A percentile compares a stretch with the other conserved stretches of the same genome.
Conservation (phyloP, 176 grass and related monocot genomes). For the Saccharum spontaneum region DNA sequence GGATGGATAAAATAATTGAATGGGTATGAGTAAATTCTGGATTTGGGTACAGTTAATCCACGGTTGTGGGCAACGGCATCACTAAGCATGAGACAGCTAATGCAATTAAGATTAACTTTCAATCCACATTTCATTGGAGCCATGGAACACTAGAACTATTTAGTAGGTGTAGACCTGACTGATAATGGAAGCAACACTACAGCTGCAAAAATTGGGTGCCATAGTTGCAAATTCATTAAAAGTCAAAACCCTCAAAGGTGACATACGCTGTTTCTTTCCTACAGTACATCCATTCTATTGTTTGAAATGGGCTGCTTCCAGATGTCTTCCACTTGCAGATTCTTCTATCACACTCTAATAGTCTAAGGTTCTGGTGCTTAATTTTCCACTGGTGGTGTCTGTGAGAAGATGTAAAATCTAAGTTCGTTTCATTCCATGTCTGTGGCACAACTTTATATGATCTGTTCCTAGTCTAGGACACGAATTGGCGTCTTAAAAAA, state of each 20-base stretch:
- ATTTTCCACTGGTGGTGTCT: neutral
- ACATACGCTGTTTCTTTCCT: neutral
- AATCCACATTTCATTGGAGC: slow-evolving; percentile 8
- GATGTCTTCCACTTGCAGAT: neutral
- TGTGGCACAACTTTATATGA: neutral
- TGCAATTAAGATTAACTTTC: neutral
- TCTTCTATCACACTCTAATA: neutral
- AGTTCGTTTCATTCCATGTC: neutral
- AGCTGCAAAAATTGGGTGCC: neutral
- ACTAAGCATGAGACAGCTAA: neutral
- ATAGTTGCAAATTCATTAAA: neutral
- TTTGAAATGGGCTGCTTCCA: neutral
- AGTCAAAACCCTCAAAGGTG: neutral
- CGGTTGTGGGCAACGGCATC: too few species aligned
- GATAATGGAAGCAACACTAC: neutral
- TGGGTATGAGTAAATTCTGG: too few species aligned
- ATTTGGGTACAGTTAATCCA: too few species aligned
- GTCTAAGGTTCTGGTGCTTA: neutral
- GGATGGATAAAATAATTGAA: too few species aligned
- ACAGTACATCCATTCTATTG: neutral
- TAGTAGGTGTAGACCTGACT: neutral
- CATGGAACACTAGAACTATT: neutral
- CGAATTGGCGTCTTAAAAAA: neutral
- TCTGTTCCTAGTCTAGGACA: neutral
- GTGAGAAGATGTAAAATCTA: neutral